Percentiles rank a stretch among this genome's conserved stretches.
Evolutionary conservation across 768 basidiomycete species (phyloP).

Genomic region (Amanita rubescens): DNA sequence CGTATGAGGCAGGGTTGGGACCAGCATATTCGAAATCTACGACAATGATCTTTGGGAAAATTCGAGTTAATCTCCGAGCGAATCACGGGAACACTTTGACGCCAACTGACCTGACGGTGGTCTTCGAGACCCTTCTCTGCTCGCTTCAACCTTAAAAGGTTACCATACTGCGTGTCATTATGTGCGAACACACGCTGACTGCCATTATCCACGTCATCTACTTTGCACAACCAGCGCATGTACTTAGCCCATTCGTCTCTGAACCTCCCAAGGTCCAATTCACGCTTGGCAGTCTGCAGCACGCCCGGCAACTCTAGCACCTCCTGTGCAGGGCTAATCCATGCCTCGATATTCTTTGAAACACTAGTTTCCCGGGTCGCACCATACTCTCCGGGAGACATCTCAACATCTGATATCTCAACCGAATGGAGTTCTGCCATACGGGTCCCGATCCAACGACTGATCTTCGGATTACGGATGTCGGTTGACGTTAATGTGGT

Average conservation of each 20-base stretch:
- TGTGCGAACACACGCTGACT: constrained; percentile 77
- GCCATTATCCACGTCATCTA: constrained; percentile 49
- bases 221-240: constrained; percentile 56
- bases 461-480: constrained; percentile 67
- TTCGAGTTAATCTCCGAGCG: neutral
- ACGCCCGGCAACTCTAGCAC: constrained; percentile 62
- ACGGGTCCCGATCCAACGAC: constrained; percentile 83
- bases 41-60: constrained; percentile 63
- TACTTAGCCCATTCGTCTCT: constrained; percentile 61
- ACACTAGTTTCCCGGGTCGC: constrained; percentile 52
- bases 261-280: constrained; percentile 62
- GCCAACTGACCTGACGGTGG: constrained; percentile 61
- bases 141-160: constrained; percentile 67
- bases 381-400: constrained; percentile 31
- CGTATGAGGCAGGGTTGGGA: constrained; percentile 87
- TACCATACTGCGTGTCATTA: constrained; percentile 96
- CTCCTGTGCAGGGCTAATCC: constrained; percentile 64
- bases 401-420: constrained; percentile 63
- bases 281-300: constrained; percentile 34
- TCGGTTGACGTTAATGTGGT: constrained; percentile 71
- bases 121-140: constrained; percentile 50
- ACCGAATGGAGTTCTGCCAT: constrained; percentile 97
- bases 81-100: neutral
- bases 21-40: constrained; percentile 98
- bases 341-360: constrained; percentile 59